Conservation (phyloP, 805 yeast species). For the Wickerhamomyces alni region DNA sequence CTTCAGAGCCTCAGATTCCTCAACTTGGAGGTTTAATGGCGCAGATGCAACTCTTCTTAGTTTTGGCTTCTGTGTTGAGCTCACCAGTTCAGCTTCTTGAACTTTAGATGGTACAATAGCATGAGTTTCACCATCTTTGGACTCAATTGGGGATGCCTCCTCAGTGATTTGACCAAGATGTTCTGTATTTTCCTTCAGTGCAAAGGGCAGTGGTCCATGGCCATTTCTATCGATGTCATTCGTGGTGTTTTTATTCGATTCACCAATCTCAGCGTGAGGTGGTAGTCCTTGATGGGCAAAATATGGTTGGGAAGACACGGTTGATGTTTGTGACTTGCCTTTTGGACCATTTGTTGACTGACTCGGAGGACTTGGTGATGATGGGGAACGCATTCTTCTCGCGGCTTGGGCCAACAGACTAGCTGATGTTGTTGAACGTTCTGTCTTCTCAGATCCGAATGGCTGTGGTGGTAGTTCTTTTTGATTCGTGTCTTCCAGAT, state of each 20-base stretch:
- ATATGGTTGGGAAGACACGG: conserved; percentile 37
- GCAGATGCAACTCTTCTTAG: conserved; percentile 81
- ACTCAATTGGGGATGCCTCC: conserved; percentile 18
- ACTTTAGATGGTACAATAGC: neutral
- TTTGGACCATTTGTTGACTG: conserved; percentile 1
- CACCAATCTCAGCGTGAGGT: conserved; percentile 34
- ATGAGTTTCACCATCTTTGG: neutral
- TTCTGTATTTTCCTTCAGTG: conserved; percentile 21
- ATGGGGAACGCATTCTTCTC: conserved; percentile 29
- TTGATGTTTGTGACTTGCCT: neutral
- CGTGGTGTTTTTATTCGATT: conserved; percentile 7
- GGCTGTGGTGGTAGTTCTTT: conserved; percentile 5
- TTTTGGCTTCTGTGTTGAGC: conserved; percentile 22
- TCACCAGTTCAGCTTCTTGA: neutral
- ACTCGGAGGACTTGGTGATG: conserved; percentile 24
- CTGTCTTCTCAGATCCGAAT: neutral
- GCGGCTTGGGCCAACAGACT: conserved; percentile 13
- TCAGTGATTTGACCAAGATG: conserved; percentile 30
- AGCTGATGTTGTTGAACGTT: conserved; percentile 10
- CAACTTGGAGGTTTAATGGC: conserved; percentile 51
- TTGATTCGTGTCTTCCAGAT: conserved; percentile 10
- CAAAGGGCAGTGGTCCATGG: conserved; percentile 27
- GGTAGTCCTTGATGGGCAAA: conserved; percentile 56
- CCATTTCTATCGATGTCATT: conserved; percentile 9
- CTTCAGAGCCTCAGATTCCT: conserved; percentile 10